phyloP scores from a whole-genome alignment of 129 eudicot species.

The Flaveria ramosissima region DNA sequence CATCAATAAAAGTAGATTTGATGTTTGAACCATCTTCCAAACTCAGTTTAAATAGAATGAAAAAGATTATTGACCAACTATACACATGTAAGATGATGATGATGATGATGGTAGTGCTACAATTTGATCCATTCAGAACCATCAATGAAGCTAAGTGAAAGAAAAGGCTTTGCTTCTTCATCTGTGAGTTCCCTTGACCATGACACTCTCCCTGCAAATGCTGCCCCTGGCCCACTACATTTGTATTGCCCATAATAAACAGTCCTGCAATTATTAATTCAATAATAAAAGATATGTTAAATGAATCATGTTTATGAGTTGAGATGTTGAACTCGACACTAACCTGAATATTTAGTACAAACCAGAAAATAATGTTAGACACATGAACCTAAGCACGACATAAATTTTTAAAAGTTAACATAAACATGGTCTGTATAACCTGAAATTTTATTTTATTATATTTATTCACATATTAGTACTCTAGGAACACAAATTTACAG shows the following conservation, averaged over 20 bases:
- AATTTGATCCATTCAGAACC: constrained; percentile 88
- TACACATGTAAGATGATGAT: constrained; percentile 10
- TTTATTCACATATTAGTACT: too few species aligned
- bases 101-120: constrained; percentile 25
- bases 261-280: constrained; percentile 53
- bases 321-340: background rate
- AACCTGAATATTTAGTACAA: background rate
- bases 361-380: too few species aligned
- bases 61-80: constrained; percentile 23
- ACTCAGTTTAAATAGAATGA: background rate
- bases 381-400: background rate
- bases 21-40: constrained; percentile 12
- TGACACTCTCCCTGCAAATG: constrained; percentile 92
- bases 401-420: background rate
- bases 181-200: constrained; percentile 94
- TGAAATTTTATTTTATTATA: too few species aligned
- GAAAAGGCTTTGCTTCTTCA: constrained; percentile 96
- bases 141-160: constrained; percentile 89
- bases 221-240: constrained; percentile 94
- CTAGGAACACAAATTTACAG: background rate
- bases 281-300: background rate
- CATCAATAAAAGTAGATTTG: constrained; percentile 16
- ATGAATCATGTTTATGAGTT: background rate
- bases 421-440: too few species aligned
- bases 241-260: constrained; percentile 97